Conservation (phyloP, 768 basidiomycete genomes). For the Rhizopogon vesiculosus region DNA sequence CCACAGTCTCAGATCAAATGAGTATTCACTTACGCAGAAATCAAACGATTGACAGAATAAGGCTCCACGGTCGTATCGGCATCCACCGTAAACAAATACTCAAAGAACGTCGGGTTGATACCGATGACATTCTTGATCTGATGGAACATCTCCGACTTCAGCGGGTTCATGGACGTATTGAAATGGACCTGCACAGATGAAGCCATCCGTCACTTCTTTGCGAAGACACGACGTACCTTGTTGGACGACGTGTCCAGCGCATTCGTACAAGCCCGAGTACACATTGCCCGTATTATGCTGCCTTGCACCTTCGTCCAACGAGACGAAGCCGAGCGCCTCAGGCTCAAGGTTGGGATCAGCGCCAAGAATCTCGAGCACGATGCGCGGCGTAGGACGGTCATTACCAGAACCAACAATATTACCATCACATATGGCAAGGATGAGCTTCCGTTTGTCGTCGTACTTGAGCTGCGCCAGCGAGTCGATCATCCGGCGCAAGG, state of each 20-base stretch:
- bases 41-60: constrained; percentile 80
- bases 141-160: constrained; percentile 97
- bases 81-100: constrained; percentile 90
- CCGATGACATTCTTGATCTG: constrained; percentile 99
- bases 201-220: not conserved
- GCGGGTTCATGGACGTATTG: constrained; percentile 91
- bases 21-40: constrained; percentile 74
- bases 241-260: constrained; percentile 95
- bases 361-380: constrained; percentile 96
- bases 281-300: constrained; percentile 99
- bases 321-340: constrained; percentile 91
- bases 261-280: constrained; percentile 94
- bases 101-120: constrained; percentile 98
- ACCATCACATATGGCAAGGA: constrained; percentile 93
- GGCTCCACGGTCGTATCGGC: constrained; percentile 94
- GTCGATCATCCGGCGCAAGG: constrained; percentile 85
- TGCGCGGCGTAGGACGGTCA: constrained; percentile 92
- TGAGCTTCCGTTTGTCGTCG: constrained; percentile 95
- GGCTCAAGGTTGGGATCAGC: constrained; percentile 91
- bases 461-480: constrained; percentile 93
- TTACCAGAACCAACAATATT: constrained; percentile 98
- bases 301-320: constrained; percentile 89
- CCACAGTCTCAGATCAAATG: not conserved
- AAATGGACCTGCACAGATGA: constrained; percentile 74
- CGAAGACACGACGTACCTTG: constrained; percentile 51